These are phyloP conservation scores for Amanita muscaria DNA, from an alignment of 768 basidiomycete species.

Conservation along the genomic window DNA sequence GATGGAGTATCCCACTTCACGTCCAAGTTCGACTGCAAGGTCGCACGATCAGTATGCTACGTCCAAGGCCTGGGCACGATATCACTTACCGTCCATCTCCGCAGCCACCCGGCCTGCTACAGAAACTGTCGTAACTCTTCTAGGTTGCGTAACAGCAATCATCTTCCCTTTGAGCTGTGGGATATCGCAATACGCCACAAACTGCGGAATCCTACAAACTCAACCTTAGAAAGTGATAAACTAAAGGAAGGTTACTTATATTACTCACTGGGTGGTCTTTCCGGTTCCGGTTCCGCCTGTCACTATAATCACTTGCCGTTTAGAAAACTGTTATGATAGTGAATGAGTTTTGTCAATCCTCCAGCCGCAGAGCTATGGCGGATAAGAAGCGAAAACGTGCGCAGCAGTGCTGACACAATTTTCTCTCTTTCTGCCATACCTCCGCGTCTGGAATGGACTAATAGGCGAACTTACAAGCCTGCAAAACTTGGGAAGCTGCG, in stretches of 20 bases:
- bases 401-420: neutral
- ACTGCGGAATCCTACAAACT: conserved; percentile 69
- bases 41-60: neutral
- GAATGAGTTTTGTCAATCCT: conserved; percentile 9
- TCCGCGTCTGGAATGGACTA: neutral
- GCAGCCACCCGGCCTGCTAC: conserved; percentile 91
- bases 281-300: conserved; percentile 88
- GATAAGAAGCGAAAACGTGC: neutral
- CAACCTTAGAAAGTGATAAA: conserved; percentile 10
- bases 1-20: conserved; percentile 48
- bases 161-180: conserved; percentile 75
- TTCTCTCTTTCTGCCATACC: neutral
- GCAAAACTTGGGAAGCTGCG: conserved; percentile 79
- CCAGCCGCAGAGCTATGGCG: conserved; percentile 15
- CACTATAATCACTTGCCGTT: conserved; percentile 75
- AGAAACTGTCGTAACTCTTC: conserved; percentile 85
- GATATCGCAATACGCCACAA: conserved; percentile 78
- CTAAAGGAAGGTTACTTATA: neutral
- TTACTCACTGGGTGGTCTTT: conserved; percentile 79
- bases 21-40: conserved; percentile 63
- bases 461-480: conserved; percentile 29
- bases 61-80: neutral
- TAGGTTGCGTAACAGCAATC: conserved; percentile 84
- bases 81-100: conserved; percentile 77
- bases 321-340: conserved; percentile 36